A percentile compares a stretch with the other conserved stretches of the same genome.
Evolutionary conservation across 139 green algal species (phyloP).

Genomic region (Coelastrella sp.): DNA sequence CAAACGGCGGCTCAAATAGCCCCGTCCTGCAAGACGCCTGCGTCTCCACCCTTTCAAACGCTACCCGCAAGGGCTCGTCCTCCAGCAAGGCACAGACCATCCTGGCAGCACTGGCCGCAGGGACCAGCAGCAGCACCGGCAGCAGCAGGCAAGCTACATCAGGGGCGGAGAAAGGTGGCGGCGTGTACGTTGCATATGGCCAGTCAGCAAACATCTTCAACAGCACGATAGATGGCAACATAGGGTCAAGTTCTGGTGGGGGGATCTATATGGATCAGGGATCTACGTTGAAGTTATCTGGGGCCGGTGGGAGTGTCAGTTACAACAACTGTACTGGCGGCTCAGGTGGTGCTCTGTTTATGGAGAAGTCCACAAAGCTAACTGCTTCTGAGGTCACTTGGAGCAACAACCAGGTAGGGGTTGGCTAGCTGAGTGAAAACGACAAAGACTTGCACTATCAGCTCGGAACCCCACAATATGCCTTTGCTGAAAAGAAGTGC

Average conservation of each 20-base stretch:
- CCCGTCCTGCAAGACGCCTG: not conserved
- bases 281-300: not conserved
- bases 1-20: not conserved
- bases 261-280: not conserved
- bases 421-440: not conserved
- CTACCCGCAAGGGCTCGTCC: too few relatives aligned
- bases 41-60: too few relatives aligned
- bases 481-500: too few relatives aligned
- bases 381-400: not conserved
- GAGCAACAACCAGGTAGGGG: constrained; percentile 23
- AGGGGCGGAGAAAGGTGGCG: constrained; percentile 21
- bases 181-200: constrained; percentile 11
- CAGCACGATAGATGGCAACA: constrained; percentile 17
- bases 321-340: constrained; percentile 39
- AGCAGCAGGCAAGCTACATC: not conserved
- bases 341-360: constrained; percentile 3
- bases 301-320: not conserved
- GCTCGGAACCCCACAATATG: too few relatives aligned
- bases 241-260: not conserved
- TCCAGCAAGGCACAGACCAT: not conserved
- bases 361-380: constrained; percentile 1
- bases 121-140: not conserved
- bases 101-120: constrained; percentile 18
- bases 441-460: not conserved
- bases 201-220: not conserved